Conservation (phyloP, 306 rosid genomes). For the Malus fusca region DNA sequence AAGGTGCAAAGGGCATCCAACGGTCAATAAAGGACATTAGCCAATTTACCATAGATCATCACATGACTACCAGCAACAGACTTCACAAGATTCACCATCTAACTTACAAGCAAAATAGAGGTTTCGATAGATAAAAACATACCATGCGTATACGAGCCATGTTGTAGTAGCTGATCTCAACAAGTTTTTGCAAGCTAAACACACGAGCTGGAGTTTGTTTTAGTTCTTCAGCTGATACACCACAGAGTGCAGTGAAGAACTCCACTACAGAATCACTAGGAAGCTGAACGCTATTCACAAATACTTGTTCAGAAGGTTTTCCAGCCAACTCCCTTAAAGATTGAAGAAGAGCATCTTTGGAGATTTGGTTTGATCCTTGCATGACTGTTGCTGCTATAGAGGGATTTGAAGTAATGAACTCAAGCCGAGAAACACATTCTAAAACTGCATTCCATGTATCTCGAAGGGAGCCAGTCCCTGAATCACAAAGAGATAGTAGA, state of each 20-base stretch:
- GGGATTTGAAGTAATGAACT: slow-evolving; percentile 76
- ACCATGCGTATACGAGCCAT: slow-evolving; percentile 99
- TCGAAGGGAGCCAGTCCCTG: slow-evolving; percentile 76
- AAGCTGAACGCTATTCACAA: slow-evolving; percentile 85
- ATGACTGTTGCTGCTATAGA: slow-evolving; percentile 78
- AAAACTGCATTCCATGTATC: slow-evolving; percentile 99
- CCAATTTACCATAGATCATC: neutral
- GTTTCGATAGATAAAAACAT: slow-evolving; percentile 21
- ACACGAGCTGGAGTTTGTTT: slow-evolving; percentile 96
- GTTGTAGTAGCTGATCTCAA: slow-evolving; percentile 96
- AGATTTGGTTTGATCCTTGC: slow-evolving; percentile 97
- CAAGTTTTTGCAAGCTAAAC: slow-evolving; percentile 98
- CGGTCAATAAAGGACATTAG: neutral
- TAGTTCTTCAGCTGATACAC: slow-evolving; percentile 97
- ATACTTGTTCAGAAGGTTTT: slow-evolving; percentile 94
- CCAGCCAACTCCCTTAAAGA: slow-evolving; percentile 88
- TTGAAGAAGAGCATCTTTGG: slow-evolving; percentile 89
- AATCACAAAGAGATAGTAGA: slow-evolving; percentile 67
- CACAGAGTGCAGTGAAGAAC: slow-evolving; percentile 92
- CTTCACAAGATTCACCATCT: neutral
- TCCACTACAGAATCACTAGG: slow-evolving; percentile 96
- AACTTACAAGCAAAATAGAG: slow-evolving; percentile 14
- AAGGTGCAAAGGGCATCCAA: neutral
- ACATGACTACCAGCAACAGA: neutral
- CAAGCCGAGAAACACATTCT: slow-evolving; percentile 97